Base-by-base conservation (phyloP, 106 monocot genomes). In the Acorus calamus region DNA sequence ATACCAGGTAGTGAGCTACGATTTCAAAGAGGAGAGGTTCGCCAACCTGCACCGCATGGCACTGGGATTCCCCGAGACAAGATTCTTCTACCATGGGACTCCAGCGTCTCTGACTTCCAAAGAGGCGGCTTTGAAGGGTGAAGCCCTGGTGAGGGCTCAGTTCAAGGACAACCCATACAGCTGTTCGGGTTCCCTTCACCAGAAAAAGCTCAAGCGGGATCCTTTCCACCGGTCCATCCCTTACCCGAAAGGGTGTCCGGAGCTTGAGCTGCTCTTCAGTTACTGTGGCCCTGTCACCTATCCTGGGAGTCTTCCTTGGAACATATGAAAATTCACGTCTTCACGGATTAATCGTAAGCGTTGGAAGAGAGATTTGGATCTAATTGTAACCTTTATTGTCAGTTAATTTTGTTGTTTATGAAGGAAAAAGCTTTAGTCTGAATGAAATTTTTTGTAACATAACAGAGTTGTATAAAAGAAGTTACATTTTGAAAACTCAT, bases 1-100 rank as follows among this genome's bases (percentile, higher is more conserved):
- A 28, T 52, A 2, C 65, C 74, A 99, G 98, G 92, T 88, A 55
- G 85, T 99, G 8, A 99, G 92, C 72, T 99, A 99, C 64, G 98
- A 99, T 74, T 99, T 88, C 77, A 99, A 99, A 68, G 77, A 86
- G 67, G 83, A 92, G 49, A 81, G 98, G 49, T 99, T 99, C 64
- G 74, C 92, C 28, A 72, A 71, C 13, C 64, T 99, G 68, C 98
- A 92, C 67, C 74, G 98, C 6, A 53, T 60, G 3, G 92, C 98
- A 59, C 76, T 99, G 46, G 76, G 83, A 50, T 99, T 99, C 57
- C 98, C 98, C 0, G 81, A 92, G 73, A 45, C 44, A 3, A 82
- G 88, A 49, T 99, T 99, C 66, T 79, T 73, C 69, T 99, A 75
- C 68, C 59, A 49, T 11, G 98, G 98, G 44, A 99, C 98, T 2